Evolutionary conservation across 1,284 basidiomycete genomes (phyloP).

Genomic region (Phellinidium pouzarii): DNA sequence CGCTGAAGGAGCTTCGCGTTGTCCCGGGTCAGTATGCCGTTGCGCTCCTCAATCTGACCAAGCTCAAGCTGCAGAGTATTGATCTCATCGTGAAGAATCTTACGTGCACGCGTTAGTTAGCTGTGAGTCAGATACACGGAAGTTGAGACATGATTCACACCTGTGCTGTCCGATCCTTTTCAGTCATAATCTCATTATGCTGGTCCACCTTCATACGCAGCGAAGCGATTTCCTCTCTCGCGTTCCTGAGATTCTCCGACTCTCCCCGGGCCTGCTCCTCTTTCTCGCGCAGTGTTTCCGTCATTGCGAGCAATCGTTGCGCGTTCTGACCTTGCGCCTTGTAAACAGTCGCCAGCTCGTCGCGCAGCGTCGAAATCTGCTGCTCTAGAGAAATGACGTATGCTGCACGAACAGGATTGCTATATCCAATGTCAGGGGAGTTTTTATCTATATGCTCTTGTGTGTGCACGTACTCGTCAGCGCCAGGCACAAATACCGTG

Average conservation of each 20-base stretch:
- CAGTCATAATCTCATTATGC: conserved; percentile 76
- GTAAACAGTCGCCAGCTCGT: conserved; percentile 90
- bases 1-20: conserved; percentile 92
- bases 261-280: conserved; percentile 77
- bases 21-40: conserved; percentile 80
- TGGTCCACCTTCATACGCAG: conserved; percentile 78
- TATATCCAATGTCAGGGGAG: conserved; percentile 27
- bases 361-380: conserved; percentile 84
- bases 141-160: conserved; percentile 31
- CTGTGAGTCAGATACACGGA: neutral
- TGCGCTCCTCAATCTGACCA: conserved; percentile 81
- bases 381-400: conserved; percentile 89
- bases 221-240: conserved; percentile 63
- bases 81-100: conserved; percentile 95
- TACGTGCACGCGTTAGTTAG: neutral
- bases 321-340: conserved; percentile 96
- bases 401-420: conserved; percentile 78
- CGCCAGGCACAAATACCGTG: conserved; percentile 54
- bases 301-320: conserved; percentile 86
- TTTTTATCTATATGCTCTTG: conserved; percentile 15
- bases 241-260: conserved; percentile 67
- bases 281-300: conserved; percentile 88
- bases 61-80: conserved; percentile 87
- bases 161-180: conserved; percentile 87
- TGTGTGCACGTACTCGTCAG: conserved; percentile 55